phyloP scores from a whole-genome alignment of 1,284 basidiomycete species.

The Mycosarcoma maydis region DNA sequence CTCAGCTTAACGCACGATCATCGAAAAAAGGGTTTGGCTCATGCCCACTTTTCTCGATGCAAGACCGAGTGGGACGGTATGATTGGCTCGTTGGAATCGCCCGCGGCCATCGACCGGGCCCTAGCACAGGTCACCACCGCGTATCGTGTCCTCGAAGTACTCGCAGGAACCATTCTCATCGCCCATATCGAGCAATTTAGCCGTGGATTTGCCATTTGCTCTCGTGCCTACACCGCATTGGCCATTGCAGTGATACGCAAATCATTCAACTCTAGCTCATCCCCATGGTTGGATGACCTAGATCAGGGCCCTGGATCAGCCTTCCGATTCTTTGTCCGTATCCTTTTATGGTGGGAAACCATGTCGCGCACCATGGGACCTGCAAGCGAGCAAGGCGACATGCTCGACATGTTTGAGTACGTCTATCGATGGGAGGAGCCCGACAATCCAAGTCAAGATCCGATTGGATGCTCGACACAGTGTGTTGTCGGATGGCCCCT shows the following conservation, averaged over 20 bases:
- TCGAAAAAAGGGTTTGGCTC: conserved; percentile 10
- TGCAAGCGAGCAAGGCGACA: conserved; percentile 10
- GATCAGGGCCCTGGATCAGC: conserved; percentile 21
- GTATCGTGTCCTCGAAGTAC: conserved; percentile 12
- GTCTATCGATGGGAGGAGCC: conserved; percentile 21
- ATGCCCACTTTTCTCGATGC: conserved; percentile 17
- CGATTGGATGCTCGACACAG: conserved; percentile 15
- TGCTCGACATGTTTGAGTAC: conserved; percentile 7
- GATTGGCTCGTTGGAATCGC: neutral
- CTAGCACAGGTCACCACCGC: conserved; percentile 3
- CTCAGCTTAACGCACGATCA: conserved; percentile 15
- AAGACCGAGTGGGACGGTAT: conserved; percentile 14
- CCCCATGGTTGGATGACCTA: neutral
- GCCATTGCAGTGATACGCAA: conserved; percentile 7
- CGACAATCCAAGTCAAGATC: neutral
- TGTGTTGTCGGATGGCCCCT: conserved; percentile 32
- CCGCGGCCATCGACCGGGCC: neutral
- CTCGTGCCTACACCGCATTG: conserved; percentile 3
- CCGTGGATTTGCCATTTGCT: conserved; percentile 14
- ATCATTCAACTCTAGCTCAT: neutral
- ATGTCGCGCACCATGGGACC: conserved; percentile 28
- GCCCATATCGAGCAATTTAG: conserved; percentile 32
- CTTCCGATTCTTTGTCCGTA: conserved; percentile 24
- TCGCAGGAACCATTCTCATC: conserved; percentile 25
- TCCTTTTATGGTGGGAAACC: conserved; percentile 33